Percentiles rank a stretch among this genome's conserved stretches.
Conservation (phyloP, 2,329 filamentous ascomycete species). For the Trichoderma cornu-damae region DNA sequence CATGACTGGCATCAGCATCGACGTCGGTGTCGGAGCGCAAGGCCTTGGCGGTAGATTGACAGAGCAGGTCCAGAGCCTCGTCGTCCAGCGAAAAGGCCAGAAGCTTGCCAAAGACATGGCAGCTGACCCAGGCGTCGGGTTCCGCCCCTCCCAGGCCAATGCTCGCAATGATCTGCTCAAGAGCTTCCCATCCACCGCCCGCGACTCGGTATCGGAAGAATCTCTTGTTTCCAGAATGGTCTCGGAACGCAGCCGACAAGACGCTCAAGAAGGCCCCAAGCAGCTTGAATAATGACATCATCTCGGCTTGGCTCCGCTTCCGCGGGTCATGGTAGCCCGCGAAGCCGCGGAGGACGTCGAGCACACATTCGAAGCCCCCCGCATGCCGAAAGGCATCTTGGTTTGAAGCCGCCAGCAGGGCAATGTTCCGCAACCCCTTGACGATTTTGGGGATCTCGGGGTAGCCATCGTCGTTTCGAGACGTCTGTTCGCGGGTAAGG, state of each 20-base stretch:
- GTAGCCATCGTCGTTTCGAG: conserved; percentile 38
- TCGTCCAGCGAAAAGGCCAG: conserved; percentile 77
- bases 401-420: conserved; percentile 54
- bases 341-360: conserved; percentile 64
- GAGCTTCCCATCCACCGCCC: conserved; percentile 69
- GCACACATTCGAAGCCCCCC: conserved; percentile 68
- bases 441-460: conserved; percentile 46
- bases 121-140: conserved; percentile 61
- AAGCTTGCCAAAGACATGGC: conserved; percentile 75
- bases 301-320: conserved; percentile 57
- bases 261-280: conserved; percentile 68
- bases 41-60: conserved; percentile 45
- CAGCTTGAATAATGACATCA: conserved; percentile 60
- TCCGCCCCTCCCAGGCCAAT: conserved; percentile 61
- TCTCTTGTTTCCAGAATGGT: conserved; percentile 78
- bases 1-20: conserved; percentile 20
- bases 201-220: conserved; percentile 77
- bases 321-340: conserved; percentile 71
- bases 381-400: conserved; percentile 83
- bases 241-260: conserved; percentile 67
- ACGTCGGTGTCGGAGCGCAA: conserved; percentile 33
- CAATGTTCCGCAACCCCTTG: conserved; percentile 58
- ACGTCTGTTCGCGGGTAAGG: conserved; percentile 34
- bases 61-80: conserved; percentile 65
- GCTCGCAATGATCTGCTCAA: conserved; percentile 68